Base-by-base conservation (phyloP, 2,329 filamentous ascomycete genomes). In the Colletotrichum costaricense region DNA sequence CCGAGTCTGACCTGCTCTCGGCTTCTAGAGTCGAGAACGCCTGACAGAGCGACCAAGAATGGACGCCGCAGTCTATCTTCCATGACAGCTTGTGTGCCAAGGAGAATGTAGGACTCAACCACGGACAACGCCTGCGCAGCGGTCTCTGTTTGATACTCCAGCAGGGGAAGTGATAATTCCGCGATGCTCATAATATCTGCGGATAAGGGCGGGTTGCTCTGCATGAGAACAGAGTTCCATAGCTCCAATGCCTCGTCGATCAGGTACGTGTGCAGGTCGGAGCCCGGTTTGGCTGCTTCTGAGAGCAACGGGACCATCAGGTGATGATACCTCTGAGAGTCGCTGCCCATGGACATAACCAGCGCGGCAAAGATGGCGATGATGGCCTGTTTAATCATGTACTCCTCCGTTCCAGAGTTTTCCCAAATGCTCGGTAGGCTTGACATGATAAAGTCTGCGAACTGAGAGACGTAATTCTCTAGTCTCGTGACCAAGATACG, bases 301-400 rank as follows among this genome's bases (percentile, higher is more conserved):
- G 91, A 88, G 55, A 99, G 93, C 63, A 98, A 89, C 0, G 96
- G 95, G 22, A 98, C 84, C 77, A 98, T 93, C 65, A 95, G 87
- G 19, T 88, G 83, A 75, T 98, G 95, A 77, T 97, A 98, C 22
- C 92, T 89, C 74, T 92, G 89, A 5, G 95, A 97, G 11, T 93
- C 89, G 14, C 90, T 88, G 72, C 93, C 94, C 90, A 98, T 94
- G 2, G 95, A 93, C 79, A 92, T 92, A n/a, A 97, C 94, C 16
- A 99, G 87, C 2, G 95, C 93, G 2, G 94, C 89, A 64, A 98
- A 91, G 52, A 98, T 93, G 2, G 93, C 94, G 70, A 98, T 89
- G 65, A 98, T 95, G 1, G 95, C 92, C 82, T 98, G 95, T 82
- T 98, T 98, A 87, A 98, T 93, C 81, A 98, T 90, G 82, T 95